Evolutionary conservation across 2,329 filamentous ascomycete genomes (phyloP), one percentile per base, ranked within the genome.

Genomic region (Aspergillus sp.): DNA sequence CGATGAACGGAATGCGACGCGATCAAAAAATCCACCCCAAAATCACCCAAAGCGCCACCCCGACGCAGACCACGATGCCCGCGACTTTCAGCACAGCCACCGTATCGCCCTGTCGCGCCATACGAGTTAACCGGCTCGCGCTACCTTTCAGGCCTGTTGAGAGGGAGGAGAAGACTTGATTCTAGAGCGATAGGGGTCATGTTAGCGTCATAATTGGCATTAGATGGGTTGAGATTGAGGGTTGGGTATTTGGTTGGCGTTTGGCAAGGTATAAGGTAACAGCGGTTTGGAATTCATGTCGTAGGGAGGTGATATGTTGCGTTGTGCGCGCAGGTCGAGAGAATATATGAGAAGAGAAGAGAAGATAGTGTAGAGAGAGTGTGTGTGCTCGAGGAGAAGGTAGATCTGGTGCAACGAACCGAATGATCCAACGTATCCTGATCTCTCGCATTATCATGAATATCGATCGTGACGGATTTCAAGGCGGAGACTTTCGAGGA

Each of bases 401-500:
- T 22, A 18, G 22, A 36, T 49, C 52, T 51, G 51, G 32, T 42
- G 24, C 50, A 65, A 79, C 86, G 59, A 83, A 96, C 91, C 45
- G 91, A 94, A 71, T 87, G 88, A 77, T 99, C 92, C 67, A 99
- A 90, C 64, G 96, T 86, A 66, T 90, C 87, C 70, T 98, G 94
- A 69, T 91, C 87, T 59, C 92, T 87, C 53, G 95, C 95, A 75
- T 95, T 92, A 79, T 98, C 93, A 84, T 98, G 97, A 72, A 99
- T 99, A 80, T 99, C 92, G 65, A 98, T 87, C 47, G 95, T 99
- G 54, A 99, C 92, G 76, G 90, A 91, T 72, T 94, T 92, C 64
- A 99, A 85, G 55, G 92, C 92, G 18, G 91, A 91, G 57, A 98
- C 93, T 80, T 99, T 99, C 66, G 87, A 85, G 16, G 90, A 90